phyloP scores from a whole-genome alignment of 345 rosid genomes.

The Geranium brycei region DNA sequence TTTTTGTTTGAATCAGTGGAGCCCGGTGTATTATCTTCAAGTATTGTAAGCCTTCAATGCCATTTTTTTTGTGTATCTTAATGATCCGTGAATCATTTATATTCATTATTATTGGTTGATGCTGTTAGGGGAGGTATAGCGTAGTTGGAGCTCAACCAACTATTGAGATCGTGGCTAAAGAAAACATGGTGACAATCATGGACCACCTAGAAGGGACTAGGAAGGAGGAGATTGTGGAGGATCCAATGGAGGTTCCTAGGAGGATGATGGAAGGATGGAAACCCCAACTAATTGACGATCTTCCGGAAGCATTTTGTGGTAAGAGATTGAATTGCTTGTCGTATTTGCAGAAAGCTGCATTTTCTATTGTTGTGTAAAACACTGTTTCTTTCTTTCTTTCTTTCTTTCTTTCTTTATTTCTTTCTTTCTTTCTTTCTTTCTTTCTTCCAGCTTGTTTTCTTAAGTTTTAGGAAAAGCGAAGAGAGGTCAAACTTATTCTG shows the following conservation, averaged over 20 bases:
- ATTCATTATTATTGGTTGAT: constrained; percentile 4
- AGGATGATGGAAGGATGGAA: constrained; percentile 73
- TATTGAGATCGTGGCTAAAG: constrained; percentile 74
- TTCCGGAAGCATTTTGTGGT: constrained; percentile 88
- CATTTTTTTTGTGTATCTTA: background rate
- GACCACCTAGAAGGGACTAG: constrained; percentile 51
- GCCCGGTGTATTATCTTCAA: constrained; percentile 59
- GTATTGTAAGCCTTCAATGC: constrained; percentile 29
- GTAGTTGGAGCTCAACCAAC: constrained; percentile 87
- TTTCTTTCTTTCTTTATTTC: background rate
- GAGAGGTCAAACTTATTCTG: background rate
- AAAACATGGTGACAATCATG: constrained; percentile 67
- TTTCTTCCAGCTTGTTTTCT: background rate
- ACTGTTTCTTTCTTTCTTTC: no score
- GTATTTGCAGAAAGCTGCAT: background rate
- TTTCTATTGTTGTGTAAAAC: background rate
- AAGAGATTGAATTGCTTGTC: constrained; percentile 8
- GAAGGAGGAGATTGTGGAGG: constrained; percentile 72
- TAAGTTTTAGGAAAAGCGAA: background rate
- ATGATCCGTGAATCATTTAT: background rate
- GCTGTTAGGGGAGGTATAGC: constrained; percentile 68
- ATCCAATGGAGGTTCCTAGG: constrained; percentile 80
- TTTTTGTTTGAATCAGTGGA: constrained; percentile 86
- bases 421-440: no score
- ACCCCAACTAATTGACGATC: constrained; percentile 69